phyloP scores from a whole-genome alignment of 345 rosid species.

The Gossypium mustelinum region DNA sequence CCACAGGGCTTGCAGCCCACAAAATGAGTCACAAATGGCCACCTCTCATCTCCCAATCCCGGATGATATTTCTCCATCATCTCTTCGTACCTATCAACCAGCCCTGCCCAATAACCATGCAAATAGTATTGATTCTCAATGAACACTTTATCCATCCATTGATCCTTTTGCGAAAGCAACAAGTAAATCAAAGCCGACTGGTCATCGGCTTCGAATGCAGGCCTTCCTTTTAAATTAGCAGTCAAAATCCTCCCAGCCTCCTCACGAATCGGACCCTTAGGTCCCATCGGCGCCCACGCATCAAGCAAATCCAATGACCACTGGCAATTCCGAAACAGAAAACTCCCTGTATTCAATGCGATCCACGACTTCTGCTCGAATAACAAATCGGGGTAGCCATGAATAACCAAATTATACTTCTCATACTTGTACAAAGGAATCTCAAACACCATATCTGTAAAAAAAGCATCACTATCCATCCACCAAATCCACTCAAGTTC shows the following conservation, averaged over 20 bases:
- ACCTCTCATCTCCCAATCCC: conserved; percentile 89
- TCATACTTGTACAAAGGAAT: conserved; percentile 55
- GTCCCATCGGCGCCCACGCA: conserved; percentile 97
- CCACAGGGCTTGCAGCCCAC: conserved; percentile 98
- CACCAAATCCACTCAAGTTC: conserved; percentile 97
- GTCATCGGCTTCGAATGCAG: conserved; percentile 89
- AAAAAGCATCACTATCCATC: conserved; percentile 99
- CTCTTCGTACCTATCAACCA: conserved; percentile 91
- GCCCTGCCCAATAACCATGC: conserved; percentile 92
- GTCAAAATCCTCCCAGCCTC: conserved; percentile 92
- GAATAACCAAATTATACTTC: conserved; percentile 73
- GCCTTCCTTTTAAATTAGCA: conserved; percentile 77
- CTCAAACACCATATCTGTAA: conserved; percentile 93
- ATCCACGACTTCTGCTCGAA: conserved; percentile 89
- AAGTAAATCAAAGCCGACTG: conserved; percentile 90
- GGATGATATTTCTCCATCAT: conserved; percentile 95
- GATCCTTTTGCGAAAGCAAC: conserved; percentile 68
- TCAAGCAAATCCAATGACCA: conserved; percentile 94
- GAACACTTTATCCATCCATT: conserved; percentile 84
- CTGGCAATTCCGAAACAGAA: conserved; percentile 83
- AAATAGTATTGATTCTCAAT: conserved; percentile 87
- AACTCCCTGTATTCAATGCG: conserved; percentile 92
- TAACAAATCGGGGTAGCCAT: conserved; percentile 85
- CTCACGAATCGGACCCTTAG: conserved; percentile 76
- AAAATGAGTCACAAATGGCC: conserved; percentile 94